A percentile compares a stretch with the other conserved stretches of the same genome.
Evolutionary conservation across 805 yeast genomes (phyloP).

Genomic region (Candida nemodendra): DNA sequence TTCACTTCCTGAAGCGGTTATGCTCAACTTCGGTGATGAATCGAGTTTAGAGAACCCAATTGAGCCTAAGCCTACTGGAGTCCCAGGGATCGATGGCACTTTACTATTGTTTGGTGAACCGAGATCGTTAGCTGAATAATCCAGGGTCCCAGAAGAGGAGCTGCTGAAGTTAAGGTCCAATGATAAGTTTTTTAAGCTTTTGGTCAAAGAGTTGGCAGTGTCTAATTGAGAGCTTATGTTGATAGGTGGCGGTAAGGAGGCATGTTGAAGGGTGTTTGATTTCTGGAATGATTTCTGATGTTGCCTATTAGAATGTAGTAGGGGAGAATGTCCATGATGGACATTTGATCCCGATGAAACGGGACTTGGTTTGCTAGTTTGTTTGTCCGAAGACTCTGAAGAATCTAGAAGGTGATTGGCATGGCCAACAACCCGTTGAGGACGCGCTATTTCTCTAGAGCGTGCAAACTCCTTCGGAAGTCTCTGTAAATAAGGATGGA

Average conservation of each 20-base stretch:
- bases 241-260: background rate
- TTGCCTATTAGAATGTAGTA: too few relatives aligned
- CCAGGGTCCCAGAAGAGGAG: background rate
- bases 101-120: background rate
- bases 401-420: too few relatives aligned
- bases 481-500: conserved; percentile 8
- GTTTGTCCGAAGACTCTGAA: too few relatives aligned
- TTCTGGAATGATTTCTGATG: too few relatives aligned
- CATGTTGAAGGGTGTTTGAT: background rate
- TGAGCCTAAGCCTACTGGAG: conserved; percentile 11
- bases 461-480: conserved; percentile 5
- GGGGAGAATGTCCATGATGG: too few relatives aligned
- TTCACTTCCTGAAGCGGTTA: background rate
- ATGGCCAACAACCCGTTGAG: too few relatives aligned
- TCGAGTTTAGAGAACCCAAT: background rate
- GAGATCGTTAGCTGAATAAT: too few relatives aligned
- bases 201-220: background rate
- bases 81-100: conserved; percentile 11
- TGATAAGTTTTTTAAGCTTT: background rate
- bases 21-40: background rate
- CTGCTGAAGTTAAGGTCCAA: background rate
- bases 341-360: background rate
- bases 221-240: background rate
- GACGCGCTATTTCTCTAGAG: conserved; percentile 4
- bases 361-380: too few relatives aligned